Conservation (phyloP, 257 asterid species). For the Solanum sejunctum region DNA sequence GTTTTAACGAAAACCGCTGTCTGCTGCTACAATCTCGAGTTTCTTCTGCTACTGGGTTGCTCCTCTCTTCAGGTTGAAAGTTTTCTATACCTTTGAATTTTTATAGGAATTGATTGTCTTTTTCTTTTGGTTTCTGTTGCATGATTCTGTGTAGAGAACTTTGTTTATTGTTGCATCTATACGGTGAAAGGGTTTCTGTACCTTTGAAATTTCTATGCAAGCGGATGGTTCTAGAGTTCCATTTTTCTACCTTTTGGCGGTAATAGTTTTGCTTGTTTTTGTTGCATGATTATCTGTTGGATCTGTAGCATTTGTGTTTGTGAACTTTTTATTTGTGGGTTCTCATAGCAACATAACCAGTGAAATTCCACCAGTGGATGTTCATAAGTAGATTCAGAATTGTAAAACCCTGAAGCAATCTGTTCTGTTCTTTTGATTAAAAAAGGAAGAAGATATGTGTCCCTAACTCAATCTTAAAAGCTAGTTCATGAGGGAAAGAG, state of each 20-base stretch:
- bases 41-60: not conserved
- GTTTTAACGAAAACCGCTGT: not conserved
- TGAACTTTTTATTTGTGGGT: not conserved
- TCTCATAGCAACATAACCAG: not conserved
- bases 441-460: no score
- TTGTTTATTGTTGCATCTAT: not conserved
- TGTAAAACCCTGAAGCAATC: not conserved
- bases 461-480: not conserved
- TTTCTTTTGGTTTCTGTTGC: not conserved
- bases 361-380: not conserved
- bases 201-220: not conserved
- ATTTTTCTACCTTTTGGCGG: not conserved
- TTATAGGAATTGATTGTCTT: no score
- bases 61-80: not conserved
- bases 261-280: not conserved
- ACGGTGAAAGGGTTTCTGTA: not conserved
- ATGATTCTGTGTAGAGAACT: not conserved
- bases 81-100: not conserved
- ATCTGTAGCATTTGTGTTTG: not conserved
- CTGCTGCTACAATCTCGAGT: not conserved
- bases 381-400: not conserved
- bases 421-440: not conserved
- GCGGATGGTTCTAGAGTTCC: not conserved
- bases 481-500: not conserved
- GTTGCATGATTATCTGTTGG: not conserved